Percentiles rank a stretch among this genome's conserved stretches.
phyloP scores from a whole-genome alignment of 1,139 yeast species.

The Keqinozyma sinolaborantium region DNA sequence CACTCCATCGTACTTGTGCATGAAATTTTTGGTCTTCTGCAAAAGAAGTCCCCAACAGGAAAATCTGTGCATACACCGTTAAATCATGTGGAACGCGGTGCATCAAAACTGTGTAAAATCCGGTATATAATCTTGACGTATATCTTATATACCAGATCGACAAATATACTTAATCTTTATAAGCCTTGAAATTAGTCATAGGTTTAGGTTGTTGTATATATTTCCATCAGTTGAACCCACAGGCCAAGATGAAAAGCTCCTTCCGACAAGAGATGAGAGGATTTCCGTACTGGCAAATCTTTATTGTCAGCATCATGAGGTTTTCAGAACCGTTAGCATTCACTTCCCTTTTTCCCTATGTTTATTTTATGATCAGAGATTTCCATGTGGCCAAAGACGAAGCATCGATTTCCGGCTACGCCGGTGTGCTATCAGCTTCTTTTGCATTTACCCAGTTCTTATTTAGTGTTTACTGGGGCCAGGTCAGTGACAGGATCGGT shows the following conservation, averaged over 20 bases:
- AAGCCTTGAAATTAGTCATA: too few relatives aligned
- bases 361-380: slow-evolving; percentile 60
- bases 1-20: too few relatives aligned
- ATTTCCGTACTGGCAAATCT: slow-evolving; percentile 51
- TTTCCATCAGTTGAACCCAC: background rate
- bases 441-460: slow-evolving; percentile 55
- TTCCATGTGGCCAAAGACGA: slow-evolving; percentile 50
- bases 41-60: too few relatives aligned
- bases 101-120: too few relatives aligned
- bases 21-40: too few relatives aligned
- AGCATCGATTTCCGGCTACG: slow-evolving; percentile 51
- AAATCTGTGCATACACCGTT: too few relatives aligned
- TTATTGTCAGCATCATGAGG: slow-evolving; percentile 42
- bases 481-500: slow-evolving; percentile 52
- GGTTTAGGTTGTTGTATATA: too few relatives aligned
- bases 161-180: too few relatives aligned
- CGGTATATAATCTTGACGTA: too few relatives aligned
- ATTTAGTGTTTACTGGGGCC: slow-evolving; percentile 60
- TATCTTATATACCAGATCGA: too few relatives aligned
- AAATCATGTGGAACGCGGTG: too few relatives aligned
- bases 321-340: slow-evolving; percentile 63
- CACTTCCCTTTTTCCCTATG: slow-evolving; percentile 61
- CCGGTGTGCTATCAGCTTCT: slow-evolving; percentile 56
- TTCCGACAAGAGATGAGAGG: slow-evolving; percentile 26
- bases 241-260: slow-evolving; percentile 1